These are phyloP conservation scores for Aspergillus calidoustus DNA, from an alignment of 2,329 filamentous ascomycete genomes.

Conservation along the genomic window DNA sequence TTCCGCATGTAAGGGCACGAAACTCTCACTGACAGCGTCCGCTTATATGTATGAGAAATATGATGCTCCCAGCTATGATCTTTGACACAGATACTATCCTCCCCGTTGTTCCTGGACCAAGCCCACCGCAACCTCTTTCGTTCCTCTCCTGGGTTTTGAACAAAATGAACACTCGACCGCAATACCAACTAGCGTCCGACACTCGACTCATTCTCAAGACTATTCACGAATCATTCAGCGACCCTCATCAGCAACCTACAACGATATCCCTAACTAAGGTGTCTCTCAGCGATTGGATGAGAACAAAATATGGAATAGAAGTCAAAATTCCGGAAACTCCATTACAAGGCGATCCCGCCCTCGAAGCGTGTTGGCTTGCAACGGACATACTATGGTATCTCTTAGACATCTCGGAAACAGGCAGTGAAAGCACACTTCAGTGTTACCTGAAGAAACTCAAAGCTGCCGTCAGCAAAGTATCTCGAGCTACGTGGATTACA, in stretches of 20 bases:
- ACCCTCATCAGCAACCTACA: not conserved
- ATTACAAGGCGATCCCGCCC: not conserved
- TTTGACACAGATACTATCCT: not conserved
- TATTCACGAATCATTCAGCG: not conserved
- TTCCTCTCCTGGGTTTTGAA: not conserved
- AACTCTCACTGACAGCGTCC: not conserved
- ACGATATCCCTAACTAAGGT: not conserved
- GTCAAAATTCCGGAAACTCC: not conserved
- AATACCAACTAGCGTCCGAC: not conserved
- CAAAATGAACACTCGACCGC: not conserved
- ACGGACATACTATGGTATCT: not conserved
- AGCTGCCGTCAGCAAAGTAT: not conserved
- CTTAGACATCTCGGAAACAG: not conserved
- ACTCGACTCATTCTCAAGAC: not conserved
- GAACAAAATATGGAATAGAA: not conserved
- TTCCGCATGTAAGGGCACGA: not conserved
- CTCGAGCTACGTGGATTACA: not conserved
- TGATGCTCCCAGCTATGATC: not conserved
- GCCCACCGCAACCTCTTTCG: not conserved
- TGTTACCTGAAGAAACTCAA: not conserved
- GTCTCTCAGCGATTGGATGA: not conserved
- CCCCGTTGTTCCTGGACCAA: not conserved
- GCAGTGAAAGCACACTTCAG: not conserved
- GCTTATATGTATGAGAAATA: not conserved
- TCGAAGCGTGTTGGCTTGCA: not conserved